Conservation (phyloP, 345 rosid species). For the Acer campestre region DNA sequence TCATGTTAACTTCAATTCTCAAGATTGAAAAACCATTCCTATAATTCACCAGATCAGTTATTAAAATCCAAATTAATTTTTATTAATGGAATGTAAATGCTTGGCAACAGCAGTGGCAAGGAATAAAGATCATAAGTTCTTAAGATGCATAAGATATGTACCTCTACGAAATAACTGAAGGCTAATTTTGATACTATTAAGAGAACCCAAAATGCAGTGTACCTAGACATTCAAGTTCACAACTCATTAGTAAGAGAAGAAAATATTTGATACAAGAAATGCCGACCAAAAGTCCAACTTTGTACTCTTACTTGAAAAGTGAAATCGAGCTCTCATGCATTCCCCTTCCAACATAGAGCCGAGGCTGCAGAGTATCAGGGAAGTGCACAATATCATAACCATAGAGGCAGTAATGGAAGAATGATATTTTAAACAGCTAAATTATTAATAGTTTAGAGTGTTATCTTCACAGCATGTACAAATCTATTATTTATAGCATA, state of each 20-base stretch:
- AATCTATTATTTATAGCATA: background rate
- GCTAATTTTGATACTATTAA: constrained; percentile 52
- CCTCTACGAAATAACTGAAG: constrained; percentile 65
- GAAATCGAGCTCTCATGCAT: constrained; percentile 60
- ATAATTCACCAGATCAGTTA: background rate
- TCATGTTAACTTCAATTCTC: background rate
- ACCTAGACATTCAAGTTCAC: constrained; percentile 36
- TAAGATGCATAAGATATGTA: constrained; percentile 22
- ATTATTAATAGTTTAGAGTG: background rate
- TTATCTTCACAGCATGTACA: background rate
- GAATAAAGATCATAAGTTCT: background rate
- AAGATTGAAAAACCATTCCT: background rate
- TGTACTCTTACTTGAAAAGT: constrained; percentile 48
- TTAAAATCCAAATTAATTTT: too few relatives aligned
- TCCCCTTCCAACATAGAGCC: constrained; percentile 60
- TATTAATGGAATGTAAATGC: background rate
- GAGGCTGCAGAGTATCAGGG: constrained; percentile 41
- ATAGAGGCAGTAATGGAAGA: background rate
- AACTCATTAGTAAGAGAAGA: constrained; percentile 1
- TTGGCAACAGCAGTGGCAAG: background rate
- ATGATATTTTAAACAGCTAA: background rate
- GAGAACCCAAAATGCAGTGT: constrained; percentile 63
- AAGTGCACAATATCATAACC: constrained; percentile 3
- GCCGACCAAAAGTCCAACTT: background rate
- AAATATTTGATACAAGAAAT: background rate